Evolutionary conservation across 768 basidiomycete genomes (phyloP).

Genomic region (Podaxis carcinomalis): DNA sequence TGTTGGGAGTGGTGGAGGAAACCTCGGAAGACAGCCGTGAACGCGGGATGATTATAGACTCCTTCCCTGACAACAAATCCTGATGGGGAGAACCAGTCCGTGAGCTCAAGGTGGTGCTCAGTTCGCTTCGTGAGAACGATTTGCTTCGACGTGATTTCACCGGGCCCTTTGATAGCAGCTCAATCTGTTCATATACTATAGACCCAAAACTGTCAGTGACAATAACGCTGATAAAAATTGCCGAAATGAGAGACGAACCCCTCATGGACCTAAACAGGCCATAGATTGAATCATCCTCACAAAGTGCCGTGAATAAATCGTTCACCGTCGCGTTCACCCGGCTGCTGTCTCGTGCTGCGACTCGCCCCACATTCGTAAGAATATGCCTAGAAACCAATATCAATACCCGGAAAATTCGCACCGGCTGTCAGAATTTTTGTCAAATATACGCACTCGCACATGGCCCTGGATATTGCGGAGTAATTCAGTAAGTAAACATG

Average conservation of each 20-base stretch:
- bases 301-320: conserved; percentile 84
- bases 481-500: conserved; percentile 22
- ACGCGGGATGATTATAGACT: conserved; percentile 25
- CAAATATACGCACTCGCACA: conserved; percentile 72
- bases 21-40: conserved; percentile 38
- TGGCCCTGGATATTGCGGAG: conserved; percentile 45
- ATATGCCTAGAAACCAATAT: conserved; percentile 57
- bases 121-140: conserved; percentile 56
- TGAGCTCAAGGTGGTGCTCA: conserved; percentile 32
- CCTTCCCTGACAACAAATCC: conserved; percentile 31
- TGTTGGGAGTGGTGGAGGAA: conserved; percentile 22
- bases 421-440: conserved; percentile 14
- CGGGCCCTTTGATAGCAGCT: conserved; percentile 54
- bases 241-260: conserved; percentile 44
- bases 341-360: conserved; percentile 83
- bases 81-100: conserved; percentile 44
- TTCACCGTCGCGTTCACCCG: conserved; percentile 69
- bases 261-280: conserved; percentile 82
- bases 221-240: conserved; percentile 17
- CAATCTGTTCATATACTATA: conserved; percentile 77
- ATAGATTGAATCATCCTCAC: conserved; percentile 88
- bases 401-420: not conserved
- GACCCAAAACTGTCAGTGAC: conserved; percentile 14
- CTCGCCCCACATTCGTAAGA: conserved; percentile 77
- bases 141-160: conserved; percentile 58